Percentiles rank a stretch among this genome's conserved stretches.
Conservation (phyloP, 192 early-diverging fungal genomes). For the Physocladia obscura region DNA sequence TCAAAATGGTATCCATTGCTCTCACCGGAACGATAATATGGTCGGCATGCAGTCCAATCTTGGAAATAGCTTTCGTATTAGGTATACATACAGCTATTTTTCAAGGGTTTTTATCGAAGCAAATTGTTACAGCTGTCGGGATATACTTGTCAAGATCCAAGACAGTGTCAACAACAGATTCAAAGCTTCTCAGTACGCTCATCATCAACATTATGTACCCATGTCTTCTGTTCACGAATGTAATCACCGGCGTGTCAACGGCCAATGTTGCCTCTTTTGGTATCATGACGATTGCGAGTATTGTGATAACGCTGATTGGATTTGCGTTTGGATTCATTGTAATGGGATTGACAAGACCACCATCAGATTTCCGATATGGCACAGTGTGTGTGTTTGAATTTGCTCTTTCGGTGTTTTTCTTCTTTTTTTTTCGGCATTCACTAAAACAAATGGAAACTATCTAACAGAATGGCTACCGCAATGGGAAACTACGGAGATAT, state of each 20-base stretch:
- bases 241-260: constrained; percentile 20
- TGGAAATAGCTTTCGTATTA: background rate
- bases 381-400: constrained; percentile 25
- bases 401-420: background rate
- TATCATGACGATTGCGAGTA: constrained; percentile 19
- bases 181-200: constrained; percentile 57
- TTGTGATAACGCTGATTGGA: background rate
- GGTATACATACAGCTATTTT: background rate
- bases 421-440: background rate
- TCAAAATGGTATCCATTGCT: no score
- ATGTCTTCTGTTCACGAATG: constrained; percentile 33
- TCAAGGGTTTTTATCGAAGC: background rate
- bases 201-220: constrained; percentile 37
- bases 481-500: constrained; percentile 40
- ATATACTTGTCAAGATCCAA: background rate
- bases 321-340: background rate
- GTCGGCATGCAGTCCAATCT: constrained; percentile 18
- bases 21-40: background rate
- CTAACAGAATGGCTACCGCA: constrained; percentile 23
- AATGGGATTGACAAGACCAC: constrained; percentile 22
- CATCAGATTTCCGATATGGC: constrained; percentile 20
- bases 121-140: constrained; percentile 9
- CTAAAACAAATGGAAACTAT: no score
- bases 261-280: constrained; percentile 19
- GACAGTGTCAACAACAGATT: constrained; percentile 29